Evolutionary conservation across 306 rosid species (phyloP), one percentile per base, ranked within the genome.

Genomic region (Sesbania bispinosa): DNA sequence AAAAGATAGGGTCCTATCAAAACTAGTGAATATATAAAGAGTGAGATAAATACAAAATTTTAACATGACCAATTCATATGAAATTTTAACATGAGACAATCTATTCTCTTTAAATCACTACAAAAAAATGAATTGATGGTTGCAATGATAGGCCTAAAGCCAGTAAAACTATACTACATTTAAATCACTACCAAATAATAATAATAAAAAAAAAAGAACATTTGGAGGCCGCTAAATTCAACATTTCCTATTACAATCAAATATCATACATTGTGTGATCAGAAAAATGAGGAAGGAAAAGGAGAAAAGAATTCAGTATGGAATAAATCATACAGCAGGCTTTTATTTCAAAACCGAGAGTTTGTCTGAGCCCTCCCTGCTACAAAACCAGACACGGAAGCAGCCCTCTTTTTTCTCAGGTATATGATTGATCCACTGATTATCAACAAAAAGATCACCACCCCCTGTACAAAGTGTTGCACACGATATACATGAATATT

Each of bases 361-460:
- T 80, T 87, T 76, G 82, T 62, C 46, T 82, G 97, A 47, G 81
- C 53, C 83, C 97, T 85, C 62, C 62, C 91, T 3, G 76, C 69
- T 1, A 69, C 84, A 64, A 79, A 90, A 48, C 90, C 87, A 0
- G 96, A 74, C 38, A 62, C 46, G 5, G 90, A 63, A 72, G 48
- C 66, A 0, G 84, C 76, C 79, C 52, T 86, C 84, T 57, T 90
- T 80, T 77, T 90, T 62, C 83, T 88, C 51, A 81, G 46, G 79
- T 87, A 87, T 26, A 88, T 46, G 72, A 81, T 19, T 55, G 92
- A 81, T 59, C 96, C 94, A 62, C 97, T 85, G 5, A 80, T 9
- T 24, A 87, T 69, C 71, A 90, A 81, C 74, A 90, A 50, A 77
- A 82, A 62, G 3, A 90, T 60, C 81, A 83, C 59, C 59, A 87